Conservation (phyloP, 306 rosid species). For the Coriaria nepalensis region DNA sequence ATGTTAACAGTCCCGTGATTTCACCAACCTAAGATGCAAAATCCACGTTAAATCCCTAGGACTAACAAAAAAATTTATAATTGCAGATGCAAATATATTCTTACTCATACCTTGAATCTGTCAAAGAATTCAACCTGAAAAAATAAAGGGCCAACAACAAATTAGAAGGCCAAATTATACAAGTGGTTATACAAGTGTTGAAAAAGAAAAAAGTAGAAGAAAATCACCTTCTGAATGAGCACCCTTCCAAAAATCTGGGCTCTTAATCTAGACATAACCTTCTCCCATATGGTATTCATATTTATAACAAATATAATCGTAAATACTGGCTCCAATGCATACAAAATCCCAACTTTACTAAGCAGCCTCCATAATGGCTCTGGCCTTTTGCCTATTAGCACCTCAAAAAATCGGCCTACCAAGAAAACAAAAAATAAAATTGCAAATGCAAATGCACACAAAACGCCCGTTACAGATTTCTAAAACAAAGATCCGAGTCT, state of each 20-base stretch:
- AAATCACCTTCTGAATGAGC: conserved; percentile 70
- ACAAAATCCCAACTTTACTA: conserved; percentile 59
- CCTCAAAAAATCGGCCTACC: conserved; percentile 79
- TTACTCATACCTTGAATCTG: conserved; percentile 60
- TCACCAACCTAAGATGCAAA: conserved; percentile 62
- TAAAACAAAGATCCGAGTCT: background rate
- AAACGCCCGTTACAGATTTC: background rate
- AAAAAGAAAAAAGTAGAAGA: background rate
- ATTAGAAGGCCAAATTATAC: conserved; percentile 4
- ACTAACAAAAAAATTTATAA: no score
- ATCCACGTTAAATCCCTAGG: conserved; percentile 19
- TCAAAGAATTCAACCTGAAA: conserved; percentile 89
- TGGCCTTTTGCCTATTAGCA: conserved; percentile 65
- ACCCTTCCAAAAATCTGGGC: conserved; percentile 82
- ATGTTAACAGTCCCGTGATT: conserved; percentile 78
- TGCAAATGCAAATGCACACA: conserved; percentile 3
- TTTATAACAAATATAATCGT: conserved; percentile 66
- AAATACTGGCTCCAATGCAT: conserved; percentile 84
- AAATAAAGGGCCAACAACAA: background rate
- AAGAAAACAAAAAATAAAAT: conserved; percentile 1
- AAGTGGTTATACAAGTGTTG: background rate
- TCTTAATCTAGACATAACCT: conserved; percentile 79
- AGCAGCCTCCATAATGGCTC: conserved; percentile 82
- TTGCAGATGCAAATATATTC: no score
- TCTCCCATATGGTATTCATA: conserved; percentile 83